Conservation (phyloP, 768 basidiomycete species). For the Tephrocybe sp. region DNA sequence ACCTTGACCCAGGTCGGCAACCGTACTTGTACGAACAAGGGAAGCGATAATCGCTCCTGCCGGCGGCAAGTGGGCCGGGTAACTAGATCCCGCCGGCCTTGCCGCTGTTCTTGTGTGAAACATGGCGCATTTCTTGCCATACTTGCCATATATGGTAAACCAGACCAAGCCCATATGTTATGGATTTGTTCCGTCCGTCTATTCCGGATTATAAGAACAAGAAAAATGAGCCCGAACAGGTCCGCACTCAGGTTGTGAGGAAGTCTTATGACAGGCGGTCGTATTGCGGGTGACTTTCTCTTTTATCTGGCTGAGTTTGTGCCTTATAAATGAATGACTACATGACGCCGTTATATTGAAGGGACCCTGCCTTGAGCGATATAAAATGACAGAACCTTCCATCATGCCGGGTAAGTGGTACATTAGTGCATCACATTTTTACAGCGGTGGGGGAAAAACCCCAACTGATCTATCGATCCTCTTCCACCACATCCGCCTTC, state of each 20-base stretch:
- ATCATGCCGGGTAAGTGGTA: slow-evolving; percentile 2
- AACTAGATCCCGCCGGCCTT: slow-evolving; percentile 13
- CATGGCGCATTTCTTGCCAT: slow-evolving; percentile 5
- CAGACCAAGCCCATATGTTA: background rate
- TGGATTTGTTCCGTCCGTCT: background rate
- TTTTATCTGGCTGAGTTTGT: background rate
- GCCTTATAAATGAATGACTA: background rate
- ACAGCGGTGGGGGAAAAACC: background rate
- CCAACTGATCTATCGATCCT: slow-evolving; percentile 4
- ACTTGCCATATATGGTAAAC: background rate
- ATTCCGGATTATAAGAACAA: background rate
- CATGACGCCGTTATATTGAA: background rate
- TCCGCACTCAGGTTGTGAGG: background rate
- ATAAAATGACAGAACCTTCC: slow-evolving; percentile 10
- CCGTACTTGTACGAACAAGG: no score
- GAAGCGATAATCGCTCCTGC: background rate
- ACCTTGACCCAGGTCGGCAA: no score
- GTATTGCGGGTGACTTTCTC: slow-evolving; percentile 8
- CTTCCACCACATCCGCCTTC: slow-evolving; percentile 8
- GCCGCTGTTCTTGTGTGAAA: background rate
- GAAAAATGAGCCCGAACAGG: no score
- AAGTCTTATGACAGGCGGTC: background rate
- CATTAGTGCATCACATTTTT: background rate
- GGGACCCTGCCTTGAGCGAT: background rate
- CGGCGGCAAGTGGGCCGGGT: slow-evolving; percentile 7